Base-by-base conservation (phyloP, 306 rosid species). In the Lablab purpureus region DNA sequence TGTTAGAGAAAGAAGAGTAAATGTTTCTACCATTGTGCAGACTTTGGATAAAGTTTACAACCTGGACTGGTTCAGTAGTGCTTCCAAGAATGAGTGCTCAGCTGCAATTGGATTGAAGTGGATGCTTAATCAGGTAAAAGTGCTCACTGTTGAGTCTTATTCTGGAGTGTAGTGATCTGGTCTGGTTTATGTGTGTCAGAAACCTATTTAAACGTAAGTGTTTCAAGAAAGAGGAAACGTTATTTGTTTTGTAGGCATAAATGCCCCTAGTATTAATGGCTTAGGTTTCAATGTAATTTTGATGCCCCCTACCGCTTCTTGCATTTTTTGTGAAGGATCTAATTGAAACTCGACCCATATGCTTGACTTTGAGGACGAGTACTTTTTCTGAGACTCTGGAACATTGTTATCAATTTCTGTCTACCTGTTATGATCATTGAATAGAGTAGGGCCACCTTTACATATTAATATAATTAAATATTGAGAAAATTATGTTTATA, bases 61-160 rank as follows among this genome's bases (percentile, higher is more conserved):
- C 82, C 84, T 94, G 87, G 97, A 94, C 64, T 94, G 99, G 98
- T 70, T 85, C 83, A 94, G 84, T 80, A 94, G 99, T 88, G 96
- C 99, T 84, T 92, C 99, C 52, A 95, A 90, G 90, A 92, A 92
- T 74, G 91, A 95, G 71, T 95, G 99, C 84, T 85, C 97, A 15
- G 97, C 98, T 3, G 98, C 99, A 40, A 82, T 89, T 84, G 99
- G 98, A 81, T 92, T 95, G 76, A 95, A 95, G 96, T 95, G 99
- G 99, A 95, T 95, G 99, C 92, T 95, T 77, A 95, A 95, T 85
- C 99, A 95, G 97, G 99, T 95, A 87, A 50, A 41, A 68, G 10
- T 32, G 49, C 46, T 25, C 30, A 60, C 19, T 30, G 17, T 59
- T 74, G 13, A 36, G 37, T 72, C 14, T 67, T 82, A 30, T 45